These are phyloP conservation scores for Chytriomyces sp. DNA, from an alignment of 192 early-diverging fungal species.

Conservation along the genomic window DNA sequence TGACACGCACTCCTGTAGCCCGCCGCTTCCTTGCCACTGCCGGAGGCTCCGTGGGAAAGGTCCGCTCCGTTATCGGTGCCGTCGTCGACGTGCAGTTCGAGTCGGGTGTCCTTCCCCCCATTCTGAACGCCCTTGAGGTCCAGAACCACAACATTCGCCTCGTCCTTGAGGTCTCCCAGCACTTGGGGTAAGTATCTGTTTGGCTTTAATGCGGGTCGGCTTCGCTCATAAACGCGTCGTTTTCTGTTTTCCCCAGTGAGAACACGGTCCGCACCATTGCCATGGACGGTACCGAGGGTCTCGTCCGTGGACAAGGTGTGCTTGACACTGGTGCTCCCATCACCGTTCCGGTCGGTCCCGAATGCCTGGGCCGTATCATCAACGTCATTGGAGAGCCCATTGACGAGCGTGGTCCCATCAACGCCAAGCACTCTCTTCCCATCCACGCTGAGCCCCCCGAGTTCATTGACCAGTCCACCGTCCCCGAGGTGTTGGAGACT, in stretches of 20 bases:
- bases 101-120: slow-evolving; percentile 82
- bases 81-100: slow-evolving; percentile 97
- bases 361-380: slow-evolving; percentile 95
- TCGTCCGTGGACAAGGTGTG: slow-evolving; percentile 92
- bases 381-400: slow-evolving; percentile 98
- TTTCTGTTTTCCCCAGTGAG: slow-evolving; percentile 51
- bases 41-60: slow-evolving; percentile 59
- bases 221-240: slow-evolving; percentile 27
- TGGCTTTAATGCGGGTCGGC: slow-evolving; percentile 12
- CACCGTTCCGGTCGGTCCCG: slow-evolving; percentile 86
- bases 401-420: slow-evolving; percentile 95
- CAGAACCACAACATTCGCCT: slow-evolving; percentile 75
- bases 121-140: slow-evolving; percentile 95
- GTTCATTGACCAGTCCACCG: slow-evolving; percentile 93
- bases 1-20: slow-evolving; percentile 7
- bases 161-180: slow-evolving; percentile 93
- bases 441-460: slow-evolving; percentile 91
- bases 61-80: slow-evolving; percentile 94
- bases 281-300: slow-evolving; percentile 98
- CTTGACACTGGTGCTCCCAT: slow-evolving; percentile 91
- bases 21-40: slow-evolving; percentile 36
- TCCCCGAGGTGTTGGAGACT: slow-evolving; percentile 91
- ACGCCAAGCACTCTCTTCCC: slow-evolving; percentile 77
- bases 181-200: slow-evolving; percentile 67
- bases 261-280: slow-evolving; percentile 98